These are phyloP conservation scores for Inga laurina DNA, from an alignment of 306 rosid species.

Conservation along the genomic window DNA sequence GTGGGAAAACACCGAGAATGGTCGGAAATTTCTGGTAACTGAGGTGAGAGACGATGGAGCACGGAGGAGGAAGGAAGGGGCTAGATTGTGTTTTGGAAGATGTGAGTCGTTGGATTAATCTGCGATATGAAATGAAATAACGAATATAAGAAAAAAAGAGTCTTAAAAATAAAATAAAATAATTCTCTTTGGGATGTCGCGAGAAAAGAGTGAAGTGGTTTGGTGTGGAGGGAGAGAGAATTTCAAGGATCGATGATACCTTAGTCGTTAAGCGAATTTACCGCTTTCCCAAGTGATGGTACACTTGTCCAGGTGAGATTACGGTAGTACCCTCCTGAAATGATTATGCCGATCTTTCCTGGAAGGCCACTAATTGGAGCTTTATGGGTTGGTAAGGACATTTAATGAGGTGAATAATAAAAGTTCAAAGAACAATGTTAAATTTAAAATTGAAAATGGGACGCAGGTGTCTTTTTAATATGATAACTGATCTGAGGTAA, in stretches of 20 bases:
- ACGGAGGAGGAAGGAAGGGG: background rate
- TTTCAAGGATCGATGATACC: background rate
- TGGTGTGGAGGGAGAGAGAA: background rate
- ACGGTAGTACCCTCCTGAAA: background rate
- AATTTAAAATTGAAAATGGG: too few species aligned
- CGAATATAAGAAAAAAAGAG: background rate
- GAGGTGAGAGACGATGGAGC: background rate
- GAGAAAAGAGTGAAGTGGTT: constrained; percentile 4
- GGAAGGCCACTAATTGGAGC: background rate
- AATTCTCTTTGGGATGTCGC: constrained; percentile 9
- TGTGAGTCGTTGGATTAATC: constrained; percentile 29
- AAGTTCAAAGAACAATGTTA: background rate
- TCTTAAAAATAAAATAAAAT: background rate
- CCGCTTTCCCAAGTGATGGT: background rate
- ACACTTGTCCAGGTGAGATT: background rate
- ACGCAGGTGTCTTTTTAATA: too few species aligned
- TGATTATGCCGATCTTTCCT: background rate
- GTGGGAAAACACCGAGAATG: background rate
- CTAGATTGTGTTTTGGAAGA: constrained; percentile 10
- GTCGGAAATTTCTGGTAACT: background rate
- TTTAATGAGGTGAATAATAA: background rate
- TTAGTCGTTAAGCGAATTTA: constrained; percentile 10
- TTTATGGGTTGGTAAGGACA: background rate
- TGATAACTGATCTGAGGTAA: too few species aligned
- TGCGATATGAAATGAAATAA: background rate